These are phyloP conservation scores for Cordyceps farinosa DNA, from an alignment of 2,329 filamentous ascomycete species.

Conservation along the genomic window DNA sequence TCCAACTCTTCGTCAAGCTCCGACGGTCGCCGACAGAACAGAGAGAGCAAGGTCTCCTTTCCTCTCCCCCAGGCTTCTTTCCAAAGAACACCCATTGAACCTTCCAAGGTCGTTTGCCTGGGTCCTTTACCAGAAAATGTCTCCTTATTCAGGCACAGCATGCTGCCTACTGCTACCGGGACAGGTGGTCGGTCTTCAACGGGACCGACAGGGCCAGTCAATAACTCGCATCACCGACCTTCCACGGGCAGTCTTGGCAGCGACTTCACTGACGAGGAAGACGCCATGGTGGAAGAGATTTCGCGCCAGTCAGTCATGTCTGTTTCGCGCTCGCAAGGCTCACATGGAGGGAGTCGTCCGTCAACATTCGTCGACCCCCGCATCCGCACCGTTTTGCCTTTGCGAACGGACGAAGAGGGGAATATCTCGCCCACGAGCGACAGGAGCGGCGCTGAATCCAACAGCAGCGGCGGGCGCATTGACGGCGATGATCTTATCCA, in stretches of 20 bases:
- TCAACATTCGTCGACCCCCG: constrained; percentile 6
- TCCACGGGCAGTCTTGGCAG: constrained; percentile 50
- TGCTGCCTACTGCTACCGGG: constrained; percentile 9
- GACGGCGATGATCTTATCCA: constrained; percentile 47
- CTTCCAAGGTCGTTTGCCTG: constrained; percentile 51
- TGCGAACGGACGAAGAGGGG: not conserved
- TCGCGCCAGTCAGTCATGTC: constrained; percentile 25
- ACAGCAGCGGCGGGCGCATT: constrained; percentile 39
- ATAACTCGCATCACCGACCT: constrained; percentile 12
- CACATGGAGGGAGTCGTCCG: constrained; percentile 1
- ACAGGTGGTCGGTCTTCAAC: constrained; percentile 1
- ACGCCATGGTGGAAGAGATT: constrained; percentile 32
- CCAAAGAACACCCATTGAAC: constrained; percentile 50
- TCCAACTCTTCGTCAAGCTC: constrained; percentile 26
- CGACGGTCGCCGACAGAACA: constrained; percentile 21
- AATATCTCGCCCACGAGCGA: not conserved
- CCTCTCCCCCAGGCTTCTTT: constrained; percentile 25
- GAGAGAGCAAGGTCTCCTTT: constrained; percentile 20
- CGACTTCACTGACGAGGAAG: constrained; percentile 55
- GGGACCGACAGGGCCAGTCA: not conserved
- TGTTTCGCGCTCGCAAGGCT: constrained; percentile 1
- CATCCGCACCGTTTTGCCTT: constrained; percentile 2
- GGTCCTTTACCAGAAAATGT: constrained; percentile 52
- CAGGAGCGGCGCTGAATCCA: constrained; percentile 14
- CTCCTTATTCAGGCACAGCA: constrained; percentile 25